phyloP scores from a whole-genome alignment of 2,329 filamentous ascomycete genomes.

The Monilinia polystroma region DNA sequence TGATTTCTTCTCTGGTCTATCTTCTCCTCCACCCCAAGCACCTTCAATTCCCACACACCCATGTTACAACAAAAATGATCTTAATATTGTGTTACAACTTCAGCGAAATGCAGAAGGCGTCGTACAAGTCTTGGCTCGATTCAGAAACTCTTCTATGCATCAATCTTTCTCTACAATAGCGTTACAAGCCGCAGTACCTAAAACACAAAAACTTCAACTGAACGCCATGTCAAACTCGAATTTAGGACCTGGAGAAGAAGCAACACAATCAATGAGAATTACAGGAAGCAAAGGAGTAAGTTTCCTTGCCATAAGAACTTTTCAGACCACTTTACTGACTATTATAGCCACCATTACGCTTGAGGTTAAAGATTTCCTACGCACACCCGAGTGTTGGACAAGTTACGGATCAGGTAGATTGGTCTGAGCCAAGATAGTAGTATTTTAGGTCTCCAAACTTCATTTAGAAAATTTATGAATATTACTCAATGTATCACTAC shows the following conservation, averaged over 20 bases:
- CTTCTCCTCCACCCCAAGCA: conserved; percentile 51
- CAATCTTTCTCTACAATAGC: conserved; percentile 70
- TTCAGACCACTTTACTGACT: conserved; percentile 25
- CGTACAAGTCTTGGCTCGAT: conserved; percentile 79
- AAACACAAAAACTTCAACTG: conserved; percentile 90
- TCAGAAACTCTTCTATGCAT: conserved; percentile 72
- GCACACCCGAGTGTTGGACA: conserved; percentile 66
- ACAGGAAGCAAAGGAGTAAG: conserved; percentile 84
- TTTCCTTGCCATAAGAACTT: conserved; percentile 37
- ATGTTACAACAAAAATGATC: conserved; percentile 83
- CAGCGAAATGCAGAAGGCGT: conserved; percentile 78
- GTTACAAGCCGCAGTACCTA: conserved; percentile 92
- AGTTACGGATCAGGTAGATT: conserved; percentile 91
- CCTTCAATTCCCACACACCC: conserved; percentile 57
- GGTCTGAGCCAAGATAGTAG: conserved; percentile 70
- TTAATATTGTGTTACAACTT: conserved; percentile 77
- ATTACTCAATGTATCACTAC: conserved; percentile 3
- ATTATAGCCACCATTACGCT: conserved; percentile 69
- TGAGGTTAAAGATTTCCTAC: conserved; percentile 84
- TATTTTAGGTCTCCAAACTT: conserved; percentile 1
- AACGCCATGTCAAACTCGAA: conserved; percentile 84
- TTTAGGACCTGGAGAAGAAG: conserved; percentile 73
- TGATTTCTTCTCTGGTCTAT: conserved; percentile 52
- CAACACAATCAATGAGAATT: conserved; percentile 88
- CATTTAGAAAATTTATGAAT: conserved; percentile 15